Evolutionary conservation across 2,329 filamentous ascomycete genomes (phyloP), one percentile per base, ranked within the genome.

Genomic region (Aspergillus transmontanensis): DNA sequence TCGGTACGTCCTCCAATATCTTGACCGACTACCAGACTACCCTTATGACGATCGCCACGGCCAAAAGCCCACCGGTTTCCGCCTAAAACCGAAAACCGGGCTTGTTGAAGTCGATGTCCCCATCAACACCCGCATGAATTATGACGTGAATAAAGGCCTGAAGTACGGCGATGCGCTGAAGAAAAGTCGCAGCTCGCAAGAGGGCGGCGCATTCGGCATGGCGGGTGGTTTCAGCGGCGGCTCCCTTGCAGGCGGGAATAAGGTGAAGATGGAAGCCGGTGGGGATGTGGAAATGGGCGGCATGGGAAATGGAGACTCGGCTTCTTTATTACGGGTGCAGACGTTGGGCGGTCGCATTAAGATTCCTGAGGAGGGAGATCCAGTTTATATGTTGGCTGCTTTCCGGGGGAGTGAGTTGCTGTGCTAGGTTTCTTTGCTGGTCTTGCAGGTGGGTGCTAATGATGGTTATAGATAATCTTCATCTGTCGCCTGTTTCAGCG

Each of bases 91-190:
- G 16, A 81, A 85, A 61, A 87, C 91, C 0, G 94, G 94, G 61
- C 91, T 97, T 80, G 84, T 97, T 61, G 95, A 99, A 80, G 84
- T 98, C 58, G 95, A 99, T 76, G 86, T 97, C n/a, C 92, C 93
- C 5, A 83, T 97, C 70, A 88, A 89, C 81, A 89, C 88, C 66
- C 82, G 83, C 55, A 76, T 81, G 61, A 90, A 92, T 73, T 98
- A 97, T 82, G 93, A 98, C 80, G 86, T 90, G 68, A 86, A 87
- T 68, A 93, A 94, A 80, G 94, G 93, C 55, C 81, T 95, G 58
- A 85, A 87, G 68, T 98, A 93, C 87, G 95, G 94, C 21, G 87
- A 91, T 72, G 88, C 91, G 1, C 81, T 98, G 67, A 81, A 83
- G 64, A 86, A 86, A 69, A 84, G 81, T 58, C 76, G 78, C 26